A percentile compares a stretch with the other conserved stretches of the same genome.
Evolutionary conservation across 306 rosid genomes (phyloP).

Genomic region (Cucurbita moschata): DNA sequence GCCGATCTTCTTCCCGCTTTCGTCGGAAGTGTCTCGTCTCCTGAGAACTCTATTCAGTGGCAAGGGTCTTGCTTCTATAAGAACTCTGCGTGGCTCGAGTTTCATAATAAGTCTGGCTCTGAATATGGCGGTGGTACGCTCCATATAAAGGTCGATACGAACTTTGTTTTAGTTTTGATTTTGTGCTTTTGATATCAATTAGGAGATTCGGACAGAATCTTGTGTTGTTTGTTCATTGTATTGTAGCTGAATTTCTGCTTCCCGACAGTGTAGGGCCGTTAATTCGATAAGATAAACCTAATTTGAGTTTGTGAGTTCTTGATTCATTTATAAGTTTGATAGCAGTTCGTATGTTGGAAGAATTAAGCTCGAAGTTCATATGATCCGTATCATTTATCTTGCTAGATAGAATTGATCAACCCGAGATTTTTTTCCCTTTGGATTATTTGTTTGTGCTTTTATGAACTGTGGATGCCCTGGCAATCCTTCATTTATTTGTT

Average conservation of each 20-base stretch:
- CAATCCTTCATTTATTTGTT: not conserved
- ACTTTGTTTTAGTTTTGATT: not conserved
- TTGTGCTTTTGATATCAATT: not conserved
- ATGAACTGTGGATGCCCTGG: not conserved
- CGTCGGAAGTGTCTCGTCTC: slow-evolving; percentile 66
- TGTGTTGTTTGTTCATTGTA: not conserved
- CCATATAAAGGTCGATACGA: slow-evolving; percentile 47
- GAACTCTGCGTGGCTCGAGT: slow-evolving; percentile 79
- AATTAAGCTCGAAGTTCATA: not conserved
- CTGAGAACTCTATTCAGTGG: slow-evolving; percentile 26
- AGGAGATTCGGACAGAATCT: not conserved
- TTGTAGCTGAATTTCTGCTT: not conserved
- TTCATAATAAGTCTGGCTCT: slow-evolving; percentile 44
- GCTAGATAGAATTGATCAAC: too few relatives aligned
- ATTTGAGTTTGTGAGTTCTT: not conserved
- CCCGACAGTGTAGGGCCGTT: not conserved
- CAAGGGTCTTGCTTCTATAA: slow-evolving; percentile 70
- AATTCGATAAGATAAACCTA: not conserved
- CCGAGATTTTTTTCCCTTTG: not conserved
- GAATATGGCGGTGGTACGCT: slow-evolving; percentile 91
- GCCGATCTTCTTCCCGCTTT: slow-evolving; percentile 68
- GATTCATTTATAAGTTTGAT: not conserved
- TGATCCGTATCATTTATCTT: not conserved
- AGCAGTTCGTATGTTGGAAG: not conserved
- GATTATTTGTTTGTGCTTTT: not conserved